These are phyloP conservation scores for Fusarium goolgardi DNA, from an alignment of 2,329 filamentous ascomycete species.

Conservation along the genomic window DNA sequence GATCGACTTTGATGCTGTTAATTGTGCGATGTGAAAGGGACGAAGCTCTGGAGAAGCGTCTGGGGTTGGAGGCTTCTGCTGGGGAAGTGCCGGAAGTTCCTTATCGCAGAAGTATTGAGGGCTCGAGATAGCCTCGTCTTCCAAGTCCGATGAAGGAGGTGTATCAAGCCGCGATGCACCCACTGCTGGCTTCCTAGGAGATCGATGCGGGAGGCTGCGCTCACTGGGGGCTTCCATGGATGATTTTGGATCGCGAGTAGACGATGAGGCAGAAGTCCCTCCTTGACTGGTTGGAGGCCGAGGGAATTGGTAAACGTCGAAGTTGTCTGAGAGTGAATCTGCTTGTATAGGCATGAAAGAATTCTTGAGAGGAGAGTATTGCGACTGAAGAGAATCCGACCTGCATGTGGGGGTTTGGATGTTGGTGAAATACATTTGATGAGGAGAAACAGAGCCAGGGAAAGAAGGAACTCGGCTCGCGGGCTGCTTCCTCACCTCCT, in stretches of 20 bases:
- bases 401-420: slow-evolving; percentile 25
- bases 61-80: slow-evolving; percentile 49
- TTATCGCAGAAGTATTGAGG: slow-evolving; percentile 43
- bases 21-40: slow-evolving; percentile 45
- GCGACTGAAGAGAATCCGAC: slow-evolving; percentile 28
- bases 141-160: slow-evolving; percentile 51
- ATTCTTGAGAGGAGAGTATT: slow-evolving; percentile 41
- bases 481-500: slow-evolving; percentile 55
- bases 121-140: slow-evolving; percentile 45
- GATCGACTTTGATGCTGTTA: slow-evolving; percentile 46
- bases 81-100: slow-evolving; percentile 46
- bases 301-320: slow-evolving; percentile 55
- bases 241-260: slow-evolving; percentile 37
- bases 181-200: slow-evolving; percentile 40
- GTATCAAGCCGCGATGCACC: slow-evolving; percentile 47
- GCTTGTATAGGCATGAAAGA: slow-evolving; percentile 45
- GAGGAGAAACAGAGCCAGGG: slow-evolving; percentile 35
- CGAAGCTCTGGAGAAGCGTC: slow-evolving; percentile 52
- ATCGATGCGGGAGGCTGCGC: slow-evolving; percentile 45
- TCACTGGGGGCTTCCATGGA: slow-evolving; percentile 42
- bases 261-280: slow-evolving; percentile 43
- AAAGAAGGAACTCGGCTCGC: slow-evolving; percentile 48
- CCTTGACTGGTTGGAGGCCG: slow-evolving; percentile 49
- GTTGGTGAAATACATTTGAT: slow-evolving; percentile 28
- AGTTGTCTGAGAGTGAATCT: slow-evolving; percentile 46